Conservation (phyloP, 768 basidiomycete genomes). For the Galerina marginata region DNA sequence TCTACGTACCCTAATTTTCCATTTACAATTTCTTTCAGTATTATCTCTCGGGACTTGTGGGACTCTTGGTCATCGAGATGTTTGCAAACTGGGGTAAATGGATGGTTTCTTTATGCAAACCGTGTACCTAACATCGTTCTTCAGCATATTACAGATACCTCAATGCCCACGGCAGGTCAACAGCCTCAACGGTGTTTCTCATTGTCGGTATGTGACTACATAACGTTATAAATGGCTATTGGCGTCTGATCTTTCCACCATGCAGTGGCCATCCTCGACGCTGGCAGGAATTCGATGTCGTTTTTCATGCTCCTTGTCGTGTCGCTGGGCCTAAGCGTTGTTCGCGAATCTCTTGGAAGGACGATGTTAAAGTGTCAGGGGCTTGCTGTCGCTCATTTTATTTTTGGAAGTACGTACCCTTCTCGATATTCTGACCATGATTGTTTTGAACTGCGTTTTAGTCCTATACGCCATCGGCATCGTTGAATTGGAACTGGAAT, state of each 20-base stretch:
- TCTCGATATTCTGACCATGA: background rate
- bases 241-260: conserved; percentile 11
- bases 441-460: conserved; percentile 29
- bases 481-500: conserved; percentile 90
- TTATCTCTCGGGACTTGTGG: conserved; percentile 89
- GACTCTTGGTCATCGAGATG: conserved; percentile 92
- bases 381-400: conserved; percentile 84
- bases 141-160: conserved; percentile 93
- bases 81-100: conserved; percentile 83
- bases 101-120: background rate
- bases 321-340: conserved; percentile 89
- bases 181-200: conserved; percentile 85
- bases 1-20: background rate
- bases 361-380: conserved; percentile 86
- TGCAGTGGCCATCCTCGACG: conserved; percentile 91
- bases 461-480: conserved; percentile 95
- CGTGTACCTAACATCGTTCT: conserved; percentile 12
- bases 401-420: conserved; percentile 85
- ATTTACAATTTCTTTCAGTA: conserved; percentile 52
- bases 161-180: conserved; percentile 80
- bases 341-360: conserved; percentile 83
- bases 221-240: background rate
- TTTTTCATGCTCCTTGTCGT: conserved; percentile 96
- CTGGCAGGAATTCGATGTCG: conserved; percentile 90
- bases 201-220: conserved; percentile 72